A percentile compares a stretch with the other conserved stretches of the same genome.
These are phyloP conservation scores for Scheffersomyces quercinus DNA, from an alignment of 1,139 yeast genomes.

Conservation along the genomic window DNA sequence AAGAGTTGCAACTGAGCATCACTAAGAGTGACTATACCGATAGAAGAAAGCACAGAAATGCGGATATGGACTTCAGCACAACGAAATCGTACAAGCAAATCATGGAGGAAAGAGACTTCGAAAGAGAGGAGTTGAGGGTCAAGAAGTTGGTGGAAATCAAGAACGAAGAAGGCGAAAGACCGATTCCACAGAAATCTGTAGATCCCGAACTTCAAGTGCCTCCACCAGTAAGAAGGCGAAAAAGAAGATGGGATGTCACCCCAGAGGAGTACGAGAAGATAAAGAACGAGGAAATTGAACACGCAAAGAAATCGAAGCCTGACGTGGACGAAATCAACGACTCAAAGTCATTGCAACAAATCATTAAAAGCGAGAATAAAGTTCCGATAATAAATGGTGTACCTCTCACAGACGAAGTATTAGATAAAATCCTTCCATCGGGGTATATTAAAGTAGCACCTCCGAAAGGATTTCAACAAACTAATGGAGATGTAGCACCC, in stretches of 20 bases:
- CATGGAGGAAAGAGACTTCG: constrained; percentile 36
- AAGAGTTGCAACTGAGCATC: constrained; percentile 20
- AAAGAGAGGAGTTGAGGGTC: constrained; percentile 30
- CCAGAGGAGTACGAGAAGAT: constrained; percentile 30
- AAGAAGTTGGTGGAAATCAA: constrained; percentile 17
- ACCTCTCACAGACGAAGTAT: constrained; percentile 48
- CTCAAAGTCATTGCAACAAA: constrained; percentile 2
- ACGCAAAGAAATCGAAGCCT: constrained; percentile 18
- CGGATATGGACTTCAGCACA: constrained; percentile 23
- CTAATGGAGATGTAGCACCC: constrained; percentile 23
- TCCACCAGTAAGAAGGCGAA: constrained; percentile 16
- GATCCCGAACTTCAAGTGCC: constrained; percentile 19
- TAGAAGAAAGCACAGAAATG: constrained; percentile 24
- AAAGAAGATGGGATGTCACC: constrained; percentile 34
- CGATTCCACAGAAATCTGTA: constrained; percentile 25
- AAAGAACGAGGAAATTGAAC: constrained; percentile 10
- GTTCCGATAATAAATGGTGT: constrained; percentile 48
- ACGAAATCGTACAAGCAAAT: constrained; percentile 33
- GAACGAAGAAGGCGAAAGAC: constrained; percentile 16
- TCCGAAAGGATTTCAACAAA: constrained; percentile 50
- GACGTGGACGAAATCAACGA: constrained; percentile 1
- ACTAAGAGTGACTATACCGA: constrained; percentile 18
- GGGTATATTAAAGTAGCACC: constrained; percentile 51
- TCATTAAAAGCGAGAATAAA: constrained; percentile 16
- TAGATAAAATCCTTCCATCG: constrained; percentile 54